These are phyloP conservation scores for Ceratocystis destructans DNA, from an alignment of 2,329 filamentous ascomycete species.

Conservation along the genomic window DNA sequence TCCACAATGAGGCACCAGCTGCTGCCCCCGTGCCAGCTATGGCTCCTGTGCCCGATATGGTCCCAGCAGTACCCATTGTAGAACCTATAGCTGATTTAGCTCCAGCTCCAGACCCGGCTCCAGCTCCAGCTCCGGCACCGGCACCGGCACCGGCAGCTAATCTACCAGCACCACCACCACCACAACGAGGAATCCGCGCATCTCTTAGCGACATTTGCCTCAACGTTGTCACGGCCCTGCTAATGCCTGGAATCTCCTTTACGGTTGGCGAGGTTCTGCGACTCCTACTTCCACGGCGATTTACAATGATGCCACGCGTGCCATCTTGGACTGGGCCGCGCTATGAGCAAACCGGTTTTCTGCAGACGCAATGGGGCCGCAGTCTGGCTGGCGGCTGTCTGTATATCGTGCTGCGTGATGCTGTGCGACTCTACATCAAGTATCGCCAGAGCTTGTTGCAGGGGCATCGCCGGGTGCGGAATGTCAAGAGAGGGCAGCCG, in stretches of 20 bases:
- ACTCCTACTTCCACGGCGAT: constrained; percentile 50
- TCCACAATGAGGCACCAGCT: neutral
- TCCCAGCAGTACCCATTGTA: neutral
- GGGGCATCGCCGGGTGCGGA: constrained; percentile 40
- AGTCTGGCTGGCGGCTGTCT: constrained; percentile 79
- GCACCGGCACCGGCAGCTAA: constrained; percentile 18
- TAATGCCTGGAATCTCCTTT: constrained; percentile 71
- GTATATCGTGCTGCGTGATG: constrained; percentile 71
- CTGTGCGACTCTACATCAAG: constrained; percentile 47
- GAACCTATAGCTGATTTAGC: neutral
- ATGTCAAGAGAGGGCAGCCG: constrained; percentile 25
- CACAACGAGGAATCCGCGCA: constrained; percentile 25
- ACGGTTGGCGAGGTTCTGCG: constrained; percentile 64
- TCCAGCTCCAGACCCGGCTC: constrained; percentile 3
- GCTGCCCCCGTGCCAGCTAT: neutral
- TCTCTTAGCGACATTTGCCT: constrained; percentile 34
- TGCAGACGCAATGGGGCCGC: constrained; percentile 78
- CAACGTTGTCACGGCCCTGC: constrained; percentile 42
- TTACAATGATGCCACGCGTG: constrained; percentile 38
- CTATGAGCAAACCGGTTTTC: constrained; percentile 42
- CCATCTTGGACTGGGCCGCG: constrained; percentile 22
- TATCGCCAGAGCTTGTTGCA: constrained; percentile 46
- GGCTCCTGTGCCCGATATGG: neutral
- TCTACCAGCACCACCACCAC: neutral
- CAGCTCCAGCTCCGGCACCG: constrained; percentile 12